Conservation (phyloP, 306 rosid genomes). For the Cucurbita pepo region DNA sequence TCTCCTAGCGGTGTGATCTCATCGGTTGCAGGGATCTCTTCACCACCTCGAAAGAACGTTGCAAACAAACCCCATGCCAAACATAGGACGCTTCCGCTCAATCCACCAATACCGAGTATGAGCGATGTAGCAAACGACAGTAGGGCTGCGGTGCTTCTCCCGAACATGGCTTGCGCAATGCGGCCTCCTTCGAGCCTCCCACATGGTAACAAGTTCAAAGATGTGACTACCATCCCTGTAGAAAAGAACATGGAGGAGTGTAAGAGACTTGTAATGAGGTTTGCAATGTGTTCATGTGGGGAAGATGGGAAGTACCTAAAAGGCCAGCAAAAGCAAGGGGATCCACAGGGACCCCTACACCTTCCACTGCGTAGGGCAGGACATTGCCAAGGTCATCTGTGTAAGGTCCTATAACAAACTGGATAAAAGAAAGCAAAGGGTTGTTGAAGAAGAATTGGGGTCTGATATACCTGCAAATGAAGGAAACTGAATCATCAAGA, state of each 20-base stretch:
- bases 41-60: conserved; percentile 82
- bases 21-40: conserved; percentile 74
- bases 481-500: not conserved
- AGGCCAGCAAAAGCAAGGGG: conserved; percentile 97
- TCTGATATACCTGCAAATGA: conserved; percentile 65
- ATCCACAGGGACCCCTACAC: conserved; percentile 95
- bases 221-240: conserved; percentile 92
- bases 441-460: conserved; percentile 88
- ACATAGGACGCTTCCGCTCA: conserved; percentile 85
- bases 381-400: conserved; percentile 92
- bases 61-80: conserved; percentile 93
- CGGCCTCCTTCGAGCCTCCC: conserved; percentile 96
- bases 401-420: conserved; percentile 78
- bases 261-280: not conserved
- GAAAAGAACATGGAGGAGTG: not conserved
- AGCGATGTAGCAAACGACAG: conserved; percentile 66
- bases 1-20: conserved; percentile 73
- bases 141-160: conserved; percentile 53
- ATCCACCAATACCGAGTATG: conserved; percentile 72
- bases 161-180: conserved; percentile 84
- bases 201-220: conserved; percentile 72
- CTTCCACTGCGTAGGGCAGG: conserved; percentile 86
- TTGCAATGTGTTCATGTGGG: not conserved
- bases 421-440: conserved; percentile 74
- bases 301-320: conserved; percentile 35